phyloP scores from a whole-genome alignment of 768 basidiomycete genomes.

The Pisolithus orientalis region DNA sequence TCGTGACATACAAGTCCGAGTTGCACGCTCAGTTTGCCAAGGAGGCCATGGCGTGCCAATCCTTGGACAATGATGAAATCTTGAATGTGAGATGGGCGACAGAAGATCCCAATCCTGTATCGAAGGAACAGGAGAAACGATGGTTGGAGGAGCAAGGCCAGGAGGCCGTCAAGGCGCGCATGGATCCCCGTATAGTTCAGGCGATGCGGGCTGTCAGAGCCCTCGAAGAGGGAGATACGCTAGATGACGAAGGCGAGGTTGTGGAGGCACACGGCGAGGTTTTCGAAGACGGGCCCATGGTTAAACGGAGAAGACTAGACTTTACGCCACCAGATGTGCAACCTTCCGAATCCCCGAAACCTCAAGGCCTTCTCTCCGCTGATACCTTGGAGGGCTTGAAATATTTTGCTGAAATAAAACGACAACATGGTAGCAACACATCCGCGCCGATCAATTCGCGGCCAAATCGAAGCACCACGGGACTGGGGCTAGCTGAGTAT shows the following conservation, averaged over 20 bases:
- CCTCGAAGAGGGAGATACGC: slow-evolving; percentile 70
- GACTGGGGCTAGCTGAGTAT: slow-evolving; percentile 66
- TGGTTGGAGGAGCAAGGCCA: slow-evolving; percentile 81
- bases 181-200: slow-evolving; percentile 86
- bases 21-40: slow-evolving; percentile 91
- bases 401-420: slow-evolving; percentile 85
- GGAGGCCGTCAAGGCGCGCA: slow-evolving; percentile 74
- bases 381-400: slow-evolving; percentile 88
- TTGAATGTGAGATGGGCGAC: slow-evolving; percentile 99
- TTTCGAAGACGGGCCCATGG: slow-evolving; percentile 27
- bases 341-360: slow-evolving; percentile 28
- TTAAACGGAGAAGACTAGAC: slow-evolving; percentile 32
- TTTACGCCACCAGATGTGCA: slow-evolving; percentile 22
- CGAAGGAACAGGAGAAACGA: slow-evolving; percentile 79
- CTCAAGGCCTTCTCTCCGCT: slow-evolving; percentile 62
- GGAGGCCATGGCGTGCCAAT: slow-evolving; percentile 98
- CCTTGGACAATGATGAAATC: slow-evolving; percentile 94
- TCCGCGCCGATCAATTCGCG: slow-evolving; percentile 18
- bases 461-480: slow-evolving; percentile 29
- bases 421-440: slow-evolving; percentile 43
- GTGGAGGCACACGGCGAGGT: slow-evolving; percentile 28
- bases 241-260: slow-evolving; percentile 31
- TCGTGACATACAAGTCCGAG: slow-evolving; percentile 91
- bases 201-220: slow-evolving; percentile 83
- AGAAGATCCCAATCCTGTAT: slow-evolving; percentile 93